phyloP scores from a whole-genome alignment of 2,329 filamentous ascomycete genomes.

The Cladophialophora yegresii region DNA sequence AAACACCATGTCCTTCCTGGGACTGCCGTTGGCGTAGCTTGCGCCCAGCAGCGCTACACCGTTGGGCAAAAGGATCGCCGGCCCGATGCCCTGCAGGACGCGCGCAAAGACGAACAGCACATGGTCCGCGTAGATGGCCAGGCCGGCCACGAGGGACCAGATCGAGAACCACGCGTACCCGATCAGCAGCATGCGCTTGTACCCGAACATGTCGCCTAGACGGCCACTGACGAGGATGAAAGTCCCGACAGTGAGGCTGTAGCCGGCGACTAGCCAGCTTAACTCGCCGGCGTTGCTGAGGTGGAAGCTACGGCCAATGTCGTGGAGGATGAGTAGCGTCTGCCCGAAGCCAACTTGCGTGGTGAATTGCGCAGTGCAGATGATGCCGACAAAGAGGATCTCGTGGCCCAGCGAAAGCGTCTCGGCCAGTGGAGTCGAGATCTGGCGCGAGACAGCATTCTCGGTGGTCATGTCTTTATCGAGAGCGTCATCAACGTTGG shows the following conservation, averaged over 20 bases:
- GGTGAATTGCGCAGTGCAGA: constrained; percentile 47
- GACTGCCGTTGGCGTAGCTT: constrained; percentile 57
- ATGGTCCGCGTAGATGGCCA: constrained; percentile 47
- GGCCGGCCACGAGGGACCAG: constrained; percentile 44
- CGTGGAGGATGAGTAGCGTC: constrained; percentile 52
- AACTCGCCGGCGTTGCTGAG: constrained; percentile 49
- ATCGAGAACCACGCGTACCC: constrained; percentile 44
- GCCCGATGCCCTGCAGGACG: constrained; percentile 59
- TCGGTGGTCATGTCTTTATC: neutral
- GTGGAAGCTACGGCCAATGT: constrained; percentile 53
- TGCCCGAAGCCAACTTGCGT: constrained; percentile 54
- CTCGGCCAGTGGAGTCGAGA: neutral
- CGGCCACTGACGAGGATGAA: constrained; percentile 46
- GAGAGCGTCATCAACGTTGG: neutral
- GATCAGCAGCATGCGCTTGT: constrained; percentile 42
- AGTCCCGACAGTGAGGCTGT: constrained; percentile 51
- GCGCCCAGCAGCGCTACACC: constrained; percentile 63
- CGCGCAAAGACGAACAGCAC: constrained; percentile 56
- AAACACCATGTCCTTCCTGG: constrained; percentile 63
- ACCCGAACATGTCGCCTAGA: constrained; percentile 44
- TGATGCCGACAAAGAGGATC: constrained; percentile 41
- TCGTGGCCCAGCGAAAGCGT: constrained; percentile 34
- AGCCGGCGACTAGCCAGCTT: constrained; percentile 61
- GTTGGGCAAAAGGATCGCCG: constrained; percentile 65
- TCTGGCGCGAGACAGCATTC: constrained; percentile 1